These are phyloP conservation scores for Yarrowia yakushimensis DNA, from an alignment of 805 yeast genomes.

Conservation along the genomic window DNA sequence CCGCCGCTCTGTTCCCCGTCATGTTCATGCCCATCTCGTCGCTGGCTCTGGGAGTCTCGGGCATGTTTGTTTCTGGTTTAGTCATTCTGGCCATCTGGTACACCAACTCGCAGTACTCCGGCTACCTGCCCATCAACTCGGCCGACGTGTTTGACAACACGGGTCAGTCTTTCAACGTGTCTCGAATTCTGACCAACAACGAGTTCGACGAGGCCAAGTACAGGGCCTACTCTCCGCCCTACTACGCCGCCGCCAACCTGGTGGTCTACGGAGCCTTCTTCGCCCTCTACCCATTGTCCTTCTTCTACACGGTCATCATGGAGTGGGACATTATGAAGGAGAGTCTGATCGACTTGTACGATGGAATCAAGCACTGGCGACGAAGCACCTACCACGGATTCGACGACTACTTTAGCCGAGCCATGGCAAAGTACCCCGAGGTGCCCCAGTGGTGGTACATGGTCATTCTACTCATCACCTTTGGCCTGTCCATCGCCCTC, in stretches of 20 bases:
- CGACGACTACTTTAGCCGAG: constrained; percentile 47
- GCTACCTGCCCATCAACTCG: constrained; percentile 57
- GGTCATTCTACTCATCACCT: constrained; percentile 46
- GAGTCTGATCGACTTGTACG: constrained; percentile 25
- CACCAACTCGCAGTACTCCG: constrained; percentile 55
- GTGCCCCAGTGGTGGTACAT: constrained; percentile 55
- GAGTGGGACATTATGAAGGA: constrained; percentile 30
- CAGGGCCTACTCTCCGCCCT: constrained; percentile 63
- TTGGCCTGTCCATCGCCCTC: constrained; percentile 43
- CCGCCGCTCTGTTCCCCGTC: constrained; percentile 56
- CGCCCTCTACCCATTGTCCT: constrained; percentile 54
- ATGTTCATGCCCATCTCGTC: constrained; percentile 37
- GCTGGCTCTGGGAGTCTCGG: constrained; percentile 44
- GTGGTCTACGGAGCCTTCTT: constrained; percentile 54
- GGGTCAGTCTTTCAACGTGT: constrained; percentile 49
- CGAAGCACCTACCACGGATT: constrained; percentile 20
- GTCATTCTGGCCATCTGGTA: constrained; percentile 48
- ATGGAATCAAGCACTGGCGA: background rate
- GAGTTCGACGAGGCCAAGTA: constrained; percentile 47
- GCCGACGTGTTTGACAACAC: constrained; percentile 52
- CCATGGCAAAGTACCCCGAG: constrained; percentile 49
- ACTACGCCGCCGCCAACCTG: constrained; percentile 50
- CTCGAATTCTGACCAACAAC: constrained; percentile 42
- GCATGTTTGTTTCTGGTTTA: constrained; percentile 47
- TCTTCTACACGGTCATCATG: constrained; percentile 40